Evolutionary conservation across 139 green algal species (phyloP), one percentile per base, ranked within the genome.

Genomic region (Chlorella sp.): DNA sequence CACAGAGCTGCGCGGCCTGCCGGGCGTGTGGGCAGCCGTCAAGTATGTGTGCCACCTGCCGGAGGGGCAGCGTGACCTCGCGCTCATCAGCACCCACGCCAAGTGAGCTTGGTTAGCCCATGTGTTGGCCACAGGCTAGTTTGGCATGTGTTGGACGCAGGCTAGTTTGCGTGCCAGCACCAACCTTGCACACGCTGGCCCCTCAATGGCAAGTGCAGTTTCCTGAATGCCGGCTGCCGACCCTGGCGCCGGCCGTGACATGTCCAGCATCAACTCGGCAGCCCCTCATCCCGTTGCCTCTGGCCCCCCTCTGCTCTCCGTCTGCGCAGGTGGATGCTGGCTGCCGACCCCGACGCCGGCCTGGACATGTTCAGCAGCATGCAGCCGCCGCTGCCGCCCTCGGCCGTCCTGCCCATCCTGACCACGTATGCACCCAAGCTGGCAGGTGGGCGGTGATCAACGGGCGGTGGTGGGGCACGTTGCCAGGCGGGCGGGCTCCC

Each of bases 1-100:
- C 70, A 54, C 76, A 82, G 76, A 97, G 80, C 88, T 98, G 74
- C 64, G 83, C 5, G 95, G 95, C 34, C 87, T 96, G 74, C 93
- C 94, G 41, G 95, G 95, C 20, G 95, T 96, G 68, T 98, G 95
- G 95, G 94, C 94, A 16, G 95, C 93, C 7, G 93, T 97, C 56
- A 86, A 91, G 73, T 97, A 95, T 83, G 80, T 97, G 36, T 90
- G 69, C 70, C 81, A 85, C 38, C 62, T 92, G 22, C 85, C 83
- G 16, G 74, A 90, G 48, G 74, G 68, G 1, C 64, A 85, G 3
- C 67, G 67, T 3, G 69, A 93, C 34, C 54, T 88, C 5, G 72
- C 65, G 46, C 83, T 93, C 26, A 70, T 94, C 34, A 81, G 86
- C 51, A 79, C 82, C 1, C 93, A 96, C 83, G 89, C 90, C 30